A percentile compares a stretch with the other conserved stretches of the same genome.
phyloP scores from a whole-genome alignment of 169 alveolate species.

The Plasmodium cynomolgi region DNA sequence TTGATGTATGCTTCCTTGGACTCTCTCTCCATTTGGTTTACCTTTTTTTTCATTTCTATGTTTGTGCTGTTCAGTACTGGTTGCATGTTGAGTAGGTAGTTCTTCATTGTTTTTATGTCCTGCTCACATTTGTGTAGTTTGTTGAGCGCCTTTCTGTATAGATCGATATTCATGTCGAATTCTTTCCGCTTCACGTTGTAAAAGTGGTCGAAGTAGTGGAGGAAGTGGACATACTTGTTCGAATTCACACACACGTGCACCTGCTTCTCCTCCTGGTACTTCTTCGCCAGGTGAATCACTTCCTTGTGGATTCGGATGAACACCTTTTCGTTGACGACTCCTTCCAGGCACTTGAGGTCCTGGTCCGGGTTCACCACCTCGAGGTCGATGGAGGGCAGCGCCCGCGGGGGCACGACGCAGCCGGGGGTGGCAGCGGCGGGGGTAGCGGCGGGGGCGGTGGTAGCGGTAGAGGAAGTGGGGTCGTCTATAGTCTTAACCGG shows the following conservation, averaged over 20 bases:
- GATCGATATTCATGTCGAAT: constrained; percentile 34
- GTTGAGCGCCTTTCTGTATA: constrained; percentile 57
- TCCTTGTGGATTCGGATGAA: constrained; percentile 63
- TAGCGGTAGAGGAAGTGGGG: not conserved
- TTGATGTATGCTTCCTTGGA: constrained; percentile 53
- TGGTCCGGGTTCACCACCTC: constrained; percentile 29
- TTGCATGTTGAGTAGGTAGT: constrained; percentile 51
- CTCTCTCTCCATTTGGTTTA: constrained; percentile 62
- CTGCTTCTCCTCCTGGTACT: constrained; percentile 44
- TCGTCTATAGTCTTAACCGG: not conserved
- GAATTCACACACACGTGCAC: constrained; percentile 48
- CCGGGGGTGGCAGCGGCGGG: too few relatives aligned
- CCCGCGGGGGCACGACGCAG: too few relatives aligned
- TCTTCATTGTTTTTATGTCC: constrained; percentile 65
- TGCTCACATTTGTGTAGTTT: constrained; percentile 63
- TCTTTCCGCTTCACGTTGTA: constrained; percentile 41
- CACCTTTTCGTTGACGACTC: constrained; percentile 24
- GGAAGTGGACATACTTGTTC: constrained; percentile 36
- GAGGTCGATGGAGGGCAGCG: constrained; percentile 23
- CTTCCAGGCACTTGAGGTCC: constrained; percentile 21
- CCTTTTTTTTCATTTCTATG: constrained; percentile 72
- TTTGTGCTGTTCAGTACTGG: constrained; percentile 65
- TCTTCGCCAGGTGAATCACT: constrained; percentile 29
- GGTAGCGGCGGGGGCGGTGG: not conserved
- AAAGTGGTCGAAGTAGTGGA: constrained; percentile 48